Evolutionary conservation across 106 monocot species (phyloP), one percentile per base, ranked within the genome.

Genomic region (Triglochin maritima): DNA sequence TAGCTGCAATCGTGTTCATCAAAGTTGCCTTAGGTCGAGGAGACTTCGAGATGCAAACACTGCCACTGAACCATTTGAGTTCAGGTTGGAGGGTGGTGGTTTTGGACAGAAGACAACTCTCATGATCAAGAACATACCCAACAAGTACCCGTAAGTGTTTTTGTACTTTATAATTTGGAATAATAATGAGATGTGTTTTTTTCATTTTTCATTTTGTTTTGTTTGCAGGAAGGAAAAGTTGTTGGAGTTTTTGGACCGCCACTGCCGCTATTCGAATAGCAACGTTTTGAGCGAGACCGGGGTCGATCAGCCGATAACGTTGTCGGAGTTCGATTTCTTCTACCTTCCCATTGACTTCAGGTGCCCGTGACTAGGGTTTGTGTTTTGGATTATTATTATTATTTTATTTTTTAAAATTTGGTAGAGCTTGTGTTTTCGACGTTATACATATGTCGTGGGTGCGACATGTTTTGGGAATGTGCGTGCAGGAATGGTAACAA

Each of bases 301-400:
- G 14, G 51, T 16, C 49, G 44, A 11, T 2, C 15, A 1, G 6
- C 3, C 17, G n/a, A 2, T 7, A 3, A 44, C 3, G 17, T 47
- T 57, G 6, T 82, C 82, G 2, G 71, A 78, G 63, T 82, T 61
- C 55, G 75, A 82, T 45, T 82, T 82, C 51, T 61, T 82, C 49
- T 82, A 82, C 9, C 75, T 82, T 3, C 82, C 82, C 2, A 75
- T 82, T 17, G 82, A 82, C 29, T 82, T 82, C 62, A 6, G 42
- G 82, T 82, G 4, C 50, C 5, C 13, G 41, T 42, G 4, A 42
- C 3, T n/a, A n/a, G 46, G 5, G 2, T 43, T 7, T 1, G 2
- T 47, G 6, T 46, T 46, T 46, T n/a, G n/a, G n/a, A n/a, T 4
- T 63, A 63, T n/a, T n/a, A n/a, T n/a, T n/a, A n/a, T n/a, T n/a